Base-by-base conservation (phyloP, 805 yeast genomes). In the Spathaspora girioi region DNA sequence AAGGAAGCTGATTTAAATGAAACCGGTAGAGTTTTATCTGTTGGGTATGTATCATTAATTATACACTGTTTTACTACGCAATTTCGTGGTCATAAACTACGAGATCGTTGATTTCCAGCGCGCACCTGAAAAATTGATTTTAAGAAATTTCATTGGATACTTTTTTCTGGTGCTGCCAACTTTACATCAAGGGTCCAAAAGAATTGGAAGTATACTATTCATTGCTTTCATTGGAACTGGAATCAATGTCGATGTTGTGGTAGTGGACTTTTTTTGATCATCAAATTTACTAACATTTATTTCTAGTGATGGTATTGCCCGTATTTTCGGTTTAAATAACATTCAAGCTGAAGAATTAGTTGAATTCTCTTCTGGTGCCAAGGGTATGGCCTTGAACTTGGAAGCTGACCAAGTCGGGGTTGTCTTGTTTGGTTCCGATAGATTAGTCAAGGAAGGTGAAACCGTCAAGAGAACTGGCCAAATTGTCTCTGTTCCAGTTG, bases 361-460 rank as follows among this genome's bases (percentile, higher is more conserved):
- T 70, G 99, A 94, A 82, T 96, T 94, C 82, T 82, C 97, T 56
- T 90, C 99, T 56, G 99, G 99, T 83, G 98, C 93, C 68, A 90
- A 92, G 80, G 99, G 99, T 87, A 94, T 94, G 99, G 98, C 99
- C 71, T 85, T 94, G 75, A 94, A 94, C 86, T 89, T 94, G 86
- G 99, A 94, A 82, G 96, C 98, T 69, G 97, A 96, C 78, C 98
- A 94, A 81, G 99, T 94, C 75, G 99, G 99, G 90, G 86, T 94
- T 73, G 99, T 94, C 80, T 82, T 94, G 79, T 94, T 94, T 83
- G 99, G 99, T 82, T 92, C 98, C 62, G 99, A 94, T 79, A 86
- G 97, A 77, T 84, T 86, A 65, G 98, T 94, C 77, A 92, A 91
- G 82, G 97, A 94, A 83, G 98, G 99, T 81, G 97, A 94, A 80